Evolutionary conservation across 768 basidiomycete genomes (phyloP).

Genomic region (Inosperma sp.): DNA sequence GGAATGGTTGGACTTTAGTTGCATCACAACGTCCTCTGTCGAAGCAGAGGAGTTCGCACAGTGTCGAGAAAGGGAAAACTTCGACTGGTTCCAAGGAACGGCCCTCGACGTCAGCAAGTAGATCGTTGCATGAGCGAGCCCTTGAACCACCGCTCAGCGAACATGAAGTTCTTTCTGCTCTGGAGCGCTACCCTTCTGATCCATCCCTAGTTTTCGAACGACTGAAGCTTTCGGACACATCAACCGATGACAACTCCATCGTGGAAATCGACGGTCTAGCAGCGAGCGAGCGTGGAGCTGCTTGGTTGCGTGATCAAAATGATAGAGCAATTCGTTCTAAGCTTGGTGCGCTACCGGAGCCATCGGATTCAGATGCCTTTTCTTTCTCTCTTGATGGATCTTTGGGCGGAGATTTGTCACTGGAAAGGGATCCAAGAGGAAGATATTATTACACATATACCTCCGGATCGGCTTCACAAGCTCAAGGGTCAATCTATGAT

Average conservation of each 20-base stretch:
- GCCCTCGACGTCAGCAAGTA: neutral
- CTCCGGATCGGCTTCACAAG: conserved; percentile 45
- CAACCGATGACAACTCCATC: conserved; percentile 38
- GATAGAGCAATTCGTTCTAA: conserved; percentile 57
- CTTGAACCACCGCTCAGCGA: conserved; percentile 19
- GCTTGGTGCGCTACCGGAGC: conserved; percentile 53
- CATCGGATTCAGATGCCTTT: conserved; percentile 51
- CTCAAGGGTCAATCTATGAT: conserved; percentile 52
- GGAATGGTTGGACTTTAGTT: conserved; percentile 14
- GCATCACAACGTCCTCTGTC: conserved; percentile 14
- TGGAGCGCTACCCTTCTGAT: conserved; percentile 36
- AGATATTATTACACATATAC: conserved; percentile 76
- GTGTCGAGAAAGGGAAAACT: conserved; percentile 13
- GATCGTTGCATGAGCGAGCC: conserved; percentile 20
- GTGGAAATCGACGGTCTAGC: conserved; percentile 42
- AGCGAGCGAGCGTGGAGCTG: conserved; percentile 63
- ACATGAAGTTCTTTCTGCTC: conserved; percentile 21
- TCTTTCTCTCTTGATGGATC: conserved; percentile 40
- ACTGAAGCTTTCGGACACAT: conserved; percentile 46
- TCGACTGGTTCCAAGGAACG: conserved; percentile 4
- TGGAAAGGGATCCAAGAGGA: conserved; percentile 63
- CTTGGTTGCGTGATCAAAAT: conserved; percentile 83
- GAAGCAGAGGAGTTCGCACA: conserved; percentile 20
- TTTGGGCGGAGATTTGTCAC: conserved; percentile 56
- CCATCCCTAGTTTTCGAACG: conserved; percentile 51